Evolutionary conservation across 2,329 filamentous ascomycete genomes (phyloP).

Genomic region (Fusarium subtropicale): DNA sequence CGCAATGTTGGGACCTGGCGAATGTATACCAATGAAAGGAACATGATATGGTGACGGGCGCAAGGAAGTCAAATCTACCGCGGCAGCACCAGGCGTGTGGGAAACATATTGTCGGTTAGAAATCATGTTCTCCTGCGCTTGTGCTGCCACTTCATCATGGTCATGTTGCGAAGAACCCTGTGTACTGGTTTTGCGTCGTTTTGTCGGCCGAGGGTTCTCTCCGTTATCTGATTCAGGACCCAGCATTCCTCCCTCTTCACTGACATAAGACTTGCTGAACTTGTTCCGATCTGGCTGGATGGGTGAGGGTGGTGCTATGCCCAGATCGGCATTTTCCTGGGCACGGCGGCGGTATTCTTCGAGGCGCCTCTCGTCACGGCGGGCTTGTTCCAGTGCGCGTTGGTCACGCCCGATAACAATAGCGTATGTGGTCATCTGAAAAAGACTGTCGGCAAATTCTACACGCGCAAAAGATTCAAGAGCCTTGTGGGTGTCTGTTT

Average conservation of each 20-base stretch:
- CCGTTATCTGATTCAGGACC: constrained; percentile 71
- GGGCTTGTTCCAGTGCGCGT: constrained; percentile 66
- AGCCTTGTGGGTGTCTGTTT: constrained; percentile 54
- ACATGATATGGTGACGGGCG: constrained; percentile 71
- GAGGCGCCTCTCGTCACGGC: constrained; percentile 62
- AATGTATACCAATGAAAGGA: constrained; percentile 78
- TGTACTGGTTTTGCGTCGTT: constrained; percentile 60
- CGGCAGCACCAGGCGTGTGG: constrained; percentile 68
- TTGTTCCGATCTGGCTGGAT: constrained; percentile 64
- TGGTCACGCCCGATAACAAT: constrained; percentile 80
- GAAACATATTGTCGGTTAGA: constrained; percentile 71
- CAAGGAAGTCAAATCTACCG: constrained; percentile 69
- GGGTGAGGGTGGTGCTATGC: constrained; percentile 64
- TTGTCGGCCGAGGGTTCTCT: constrained; percentile 58
- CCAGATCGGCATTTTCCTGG: constrained; percentile 60
- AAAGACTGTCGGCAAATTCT: constrained; percentile 79
- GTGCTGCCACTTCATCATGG: constrained; percentile 53
- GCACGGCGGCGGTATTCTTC: constrained; percentile 59
- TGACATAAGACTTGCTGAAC: constrained; percentile 74
- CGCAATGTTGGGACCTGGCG: constrained; percentile 70
- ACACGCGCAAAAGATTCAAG: constrained; percentile 70
- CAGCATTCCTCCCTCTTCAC: constrained; percentile 76
- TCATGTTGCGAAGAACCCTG: constrained; percentile 58
- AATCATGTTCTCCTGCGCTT: constrained; percentile 59
- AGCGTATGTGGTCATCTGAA: constrained; percentile 81